Evolutionary conservation across 345 rosid species (phyloP), one percentile per base, ranked within the genome.

Genomic region (Arabidopsis arenosa): DNA sequence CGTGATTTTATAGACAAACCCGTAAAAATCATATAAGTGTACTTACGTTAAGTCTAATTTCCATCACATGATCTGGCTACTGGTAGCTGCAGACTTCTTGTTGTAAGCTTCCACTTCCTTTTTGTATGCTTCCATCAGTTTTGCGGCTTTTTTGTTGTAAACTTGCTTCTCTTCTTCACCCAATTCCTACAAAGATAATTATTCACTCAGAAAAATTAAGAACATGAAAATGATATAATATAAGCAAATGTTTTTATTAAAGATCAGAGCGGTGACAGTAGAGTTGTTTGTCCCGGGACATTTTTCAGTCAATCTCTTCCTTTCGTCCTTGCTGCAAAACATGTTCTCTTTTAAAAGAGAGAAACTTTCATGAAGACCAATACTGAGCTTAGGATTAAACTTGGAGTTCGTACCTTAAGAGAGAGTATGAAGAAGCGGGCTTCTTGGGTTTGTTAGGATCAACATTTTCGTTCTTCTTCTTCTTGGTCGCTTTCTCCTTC

Each of bases 391-490:
- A 54, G 9, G 21, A 18, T 18, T 18, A 18, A 18, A 18, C 21
- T 18, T 18, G 21, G 21, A 1, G 21, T 18, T 18, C 21, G 1
- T 18, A 86, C 89, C 88, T 81, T 88, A 90, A 92, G 73, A 92
- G 39, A 15, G 92, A 58, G 84, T 79, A 95, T 17, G 97, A 90
- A 44, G 96, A 86, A 48, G 99, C 97, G 11, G 99, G 97, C 82
- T 83, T 94, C 85, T 87, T 95, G 2, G 99, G 99, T 81, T 81
- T 95, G 89, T 88, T 92, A 1, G 99, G 99, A 45, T 95, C 97
- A 58, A 43, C 80, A 6, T 78, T 79, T 77, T 88, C 86, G 21
- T 53, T 65, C 75, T 83, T 83, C 75, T 83, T 83, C 88, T 92
- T 89, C 85, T 87, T 87, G 1, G 84, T 79, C 74, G 83, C 91